Evolutionary conservation across 306 rosid species (phyloP).

Genomic region (Lathyrus sativus): DNA sequence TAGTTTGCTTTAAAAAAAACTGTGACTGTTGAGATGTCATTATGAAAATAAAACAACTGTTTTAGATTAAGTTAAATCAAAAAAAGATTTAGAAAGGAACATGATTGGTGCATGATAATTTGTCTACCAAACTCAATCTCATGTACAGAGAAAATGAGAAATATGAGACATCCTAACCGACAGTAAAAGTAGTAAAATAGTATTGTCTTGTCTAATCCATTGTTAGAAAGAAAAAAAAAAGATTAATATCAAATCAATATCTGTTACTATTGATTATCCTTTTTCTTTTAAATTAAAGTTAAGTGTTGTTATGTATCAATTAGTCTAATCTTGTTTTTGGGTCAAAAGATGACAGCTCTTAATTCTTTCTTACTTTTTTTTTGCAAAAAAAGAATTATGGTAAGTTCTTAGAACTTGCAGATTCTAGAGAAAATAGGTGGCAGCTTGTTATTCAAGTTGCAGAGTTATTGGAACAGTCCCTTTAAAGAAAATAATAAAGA

Average conservation of each 20-base stretch:
- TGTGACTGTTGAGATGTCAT: background rate
- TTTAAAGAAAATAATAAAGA: background rate
- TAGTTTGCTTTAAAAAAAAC: background rate
- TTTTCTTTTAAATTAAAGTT: conserved; percentile 33
- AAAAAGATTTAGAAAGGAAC: background rate
- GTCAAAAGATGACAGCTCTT: conserved; percentile 53
- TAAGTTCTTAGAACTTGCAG: conserved; percentile 46
- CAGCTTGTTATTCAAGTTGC: background rate
- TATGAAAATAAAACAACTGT: background rate
- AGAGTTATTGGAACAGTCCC: background rate
- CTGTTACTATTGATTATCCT: conserved; percentile 14
- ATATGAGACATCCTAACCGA: conserved; percentile 5
- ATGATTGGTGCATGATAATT: background rate
- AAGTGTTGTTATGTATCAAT: background rate
- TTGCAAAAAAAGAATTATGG: conserved; percentile 31
- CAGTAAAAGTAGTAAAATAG: conserved; percentile 3
- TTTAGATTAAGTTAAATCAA: background rate
- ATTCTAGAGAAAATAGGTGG: conserved; percentile 30
- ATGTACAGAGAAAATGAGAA: background rate
- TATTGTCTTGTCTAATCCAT: conserved; percentile 33
- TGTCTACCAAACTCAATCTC: background rate
- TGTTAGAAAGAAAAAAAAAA: conserved; percentile 1
- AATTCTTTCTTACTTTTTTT: conserved; percentile 31
- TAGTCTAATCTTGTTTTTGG: conserved; percentile 31
- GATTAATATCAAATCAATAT: conserved; percentile 17